These are phyloP conservation scores for Circinella minor DNA, from an alignment of 371 early-diverging fungal species.

Conservation along the genomic window DNA sequence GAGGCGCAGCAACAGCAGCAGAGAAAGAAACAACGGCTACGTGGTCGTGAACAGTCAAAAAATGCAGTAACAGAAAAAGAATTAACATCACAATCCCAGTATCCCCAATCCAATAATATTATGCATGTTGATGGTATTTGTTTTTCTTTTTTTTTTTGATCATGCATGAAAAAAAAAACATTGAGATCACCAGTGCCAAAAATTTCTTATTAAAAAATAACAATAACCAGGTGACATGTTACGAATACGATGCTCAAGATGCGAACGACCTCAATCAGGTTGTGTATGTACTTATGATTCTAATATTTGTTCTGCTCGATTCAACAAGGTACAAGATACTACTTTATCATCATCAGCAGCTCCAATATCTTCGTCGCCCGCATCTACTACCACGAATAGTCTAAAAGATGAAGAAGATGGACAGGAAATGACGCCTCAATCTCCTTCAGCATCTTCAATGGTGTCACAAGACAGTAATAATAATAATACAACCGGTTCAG, in stretches of 20 bases:
- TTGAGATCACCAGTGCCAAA: no score
- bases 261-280: slow-evolving; percentile 22
- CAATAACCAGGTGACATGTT: slow-evolving; percentile 8
- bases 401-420: no score
- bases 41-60: neutral
- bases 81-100: neutral
- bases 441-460: neutral
- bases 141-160: neutral
- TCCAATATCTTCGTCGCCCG: no score
- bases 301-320: neutral
- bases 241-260: slow-evolving; percentile 20
- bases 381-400: neutral
- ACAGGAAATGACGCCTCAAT: neutral
- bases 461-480: neutral
- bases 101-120: neutral
- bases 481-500: neutral
- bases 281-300: slow-evolving; percentile 28
- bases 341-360: neutral
- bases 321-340: neutral
- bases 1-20: no score
- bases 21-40: no score
- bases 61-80: neutral
- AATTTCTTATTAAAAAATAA: neutral
- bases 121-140: slow-evolving; percentile 4
- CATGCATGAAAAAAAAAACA: neutral